Evolutionary conservation across 2,329 filamentous ascomycete genomes (phyloP).

Genomic region (Penicillium sp.): DNA sequence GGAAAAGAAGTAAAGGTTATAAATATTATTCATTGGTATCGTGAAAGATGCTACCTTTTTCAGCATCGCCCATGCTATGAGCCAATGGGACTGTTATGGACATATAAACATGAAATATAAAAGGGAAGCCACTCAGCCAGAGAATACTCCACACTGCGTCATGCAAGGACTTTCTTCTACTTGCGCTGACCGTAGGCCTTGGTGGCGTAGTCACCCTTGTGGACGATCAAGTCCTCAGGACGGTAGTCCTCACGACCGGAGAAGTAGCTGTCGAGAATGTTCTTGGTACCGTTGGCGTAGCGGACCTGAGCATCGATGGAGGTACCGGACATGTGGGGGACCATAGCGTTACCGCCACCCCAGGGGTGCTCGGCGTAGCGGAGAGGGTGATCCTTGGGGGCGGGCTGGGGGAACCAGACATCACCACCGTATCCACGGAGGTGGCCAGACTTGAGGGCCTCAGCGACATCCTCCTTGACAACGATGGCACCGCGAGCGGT

Average conservation of each 20-base stretch:
- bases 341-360: slow-evolving; percentile 97
- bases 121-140: not conserved
- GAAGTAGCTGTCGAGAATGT: slow-evolving; percentile 89
- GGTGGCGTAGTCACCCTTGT: slow-evolving; percentile 88
- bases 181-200: slow-evolving; percentile 81
- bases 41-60: slow-evolving; percentile 20
- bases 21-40: slow-evolving; percentile 27
- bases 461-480: slow-evolving; percentile 98
- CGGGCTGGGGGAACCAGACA: slow-evolving; percentile 93
- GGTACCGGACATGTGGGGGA: slow-evolving; percentile 97
- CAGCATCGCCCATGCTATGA: slow-evolving; percentile 8
- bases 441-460: slow-evolving; percentile 86
- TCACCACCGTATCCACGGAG: slow-evolving; percentile 51
- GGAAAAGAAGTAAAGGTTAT: not conserved
- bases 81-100: slow-evolving; percentile 14
- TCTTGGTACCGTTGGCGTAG: slow-evolving; percentile 83
- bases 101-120: slow-evolving; percentile 7
- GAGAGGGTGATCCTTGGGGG: slow-evolving; percentile 86
- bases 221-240: slow-evolving; percentile 85
- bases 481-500: slow-evolving; percentile 98
- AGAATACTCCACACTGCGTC: not conserved
- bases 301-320: slow-evolving; percentile 97
- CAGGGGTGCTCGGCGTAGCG: slow-evolving; percentile 91
- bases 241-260: slow-evolving; percentile 82
- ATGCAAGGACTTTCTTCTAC: slow-evolving; percentile 17